Percentiles rank a stretch among this genome's conserved stretches.
Conservation (phyloP, 2,329 filamentous ascomycete genomes). For the Sporothrix pseudoabietina region DNA sequence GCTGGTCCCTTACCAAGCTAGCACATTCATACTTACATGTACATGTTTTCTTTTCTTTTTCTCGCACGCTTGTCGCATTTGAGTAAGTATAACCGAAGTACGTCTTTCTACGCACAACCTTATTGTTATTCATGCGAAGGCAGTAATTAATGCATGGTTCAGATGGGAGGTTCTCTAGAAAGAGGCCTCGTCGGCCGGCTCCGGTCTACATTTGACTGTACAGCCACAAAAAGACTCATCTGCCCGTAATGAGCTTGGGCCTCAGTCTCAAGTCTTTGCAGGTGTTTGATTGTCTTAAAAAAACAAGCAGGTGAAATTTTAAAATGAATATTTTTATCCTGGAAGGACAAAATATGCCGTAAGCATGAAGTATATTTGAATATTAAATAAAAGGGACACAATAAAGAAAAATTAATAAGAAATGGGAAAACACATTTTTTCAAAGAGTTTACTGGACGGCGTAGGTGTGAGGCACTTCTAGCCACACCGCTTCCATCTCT, state of each 20-base stretch:
- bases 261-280: not conserved
- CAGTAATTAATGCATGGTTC: not conserved
- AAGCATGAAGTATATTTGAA: no score
- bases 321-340: no score
- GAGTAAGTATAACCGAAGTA: not conserved
- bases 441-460: not conserved
- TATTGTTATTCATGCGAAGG: not conserved
- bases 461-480: not conserved
- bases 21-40: not conserved
- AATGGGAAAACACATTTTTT: no score
- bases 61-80: not conserved
- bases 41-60: not conserved
- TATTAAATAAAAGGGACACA: no score
- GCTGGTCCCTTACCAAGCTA: not conserved
- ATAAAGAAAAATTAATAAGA: no score
- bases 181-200: not conserved
- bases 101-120: no score
- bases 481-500: not conserved
- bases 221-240: not conserved
- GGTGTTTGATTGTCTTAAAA: not conserved
- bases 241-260: not conserved
- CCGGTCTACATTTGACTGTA: not conserved
- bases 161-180: not conserved
- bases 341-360: no score
- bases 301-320: not conserved